Evolutionary conservation across 345 rosid species (phyloP).

Genomic region (Citrus sinensis): DNA sequence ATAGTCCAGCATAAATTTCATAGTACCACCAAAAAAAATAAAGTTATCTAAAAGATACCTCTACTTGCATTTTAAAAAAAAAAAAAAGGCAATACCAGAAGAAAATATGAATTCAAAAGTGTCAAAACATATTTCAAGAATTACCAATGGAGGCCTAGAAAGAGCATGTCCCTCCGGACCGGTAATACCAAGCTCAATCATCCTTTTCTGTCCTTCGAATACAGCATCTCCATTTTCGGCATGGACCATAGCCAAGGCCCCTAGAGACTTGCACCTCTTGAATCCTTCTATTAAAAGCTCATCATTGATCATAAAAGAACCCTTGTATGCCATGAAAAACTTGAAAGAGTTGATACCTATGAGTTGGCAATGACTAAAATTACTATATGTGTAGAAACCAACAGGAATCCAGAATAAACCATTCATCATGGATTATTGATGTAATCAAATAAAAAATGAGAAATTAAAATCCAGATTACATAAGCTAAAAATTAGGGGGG

Average conservation of each 20-base stretch:
- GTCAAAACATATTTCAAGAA: constrained; percentile 8
- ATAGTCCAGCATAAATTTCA: background rate
- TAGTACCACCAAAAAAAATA: constrained; percentile 3
- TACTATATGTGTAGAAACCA: background rate
- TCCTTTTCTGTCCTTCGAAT: constrained; percentile 83
- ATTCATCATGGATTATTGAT: background rate
- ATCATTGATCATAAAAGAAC: constrained; percentile 73
- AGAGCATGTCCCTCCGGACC: constrained; percentile 99
- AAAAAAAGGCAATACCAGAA: background rate
- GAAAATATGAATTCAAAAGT: constrained; percentile 5
- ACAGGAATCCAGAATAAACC: background rate
- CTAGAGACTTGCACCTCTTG: constrained; percentile 84
- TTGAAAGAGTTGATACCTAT: constrained; percentile 97
- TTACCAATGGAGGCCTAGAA: constrained; percentile 90
- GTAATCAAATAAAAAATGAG: background rate
- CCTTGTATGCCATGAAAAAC: constrained; percentile 95
- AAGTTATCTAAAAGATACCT: background rate
- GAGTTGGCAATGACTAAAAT: constrained; percentile 6
- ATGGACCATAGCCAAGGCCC: constrained; percentile 98
- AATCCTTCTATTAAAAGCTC: constrained; percentile 84
- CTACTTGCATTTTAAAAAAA: background rate
- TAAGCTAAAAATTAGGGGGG: background rate
- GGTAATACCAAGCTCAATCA: constrained; percentile 89
- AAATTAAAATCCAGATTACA: constrained; percentile 2
- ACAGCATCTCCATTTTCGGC: constrained; percentile 99